Base-by-base conservation (phyloP, 164 flowering plant species). In the Saururus chinensis region DNA sequence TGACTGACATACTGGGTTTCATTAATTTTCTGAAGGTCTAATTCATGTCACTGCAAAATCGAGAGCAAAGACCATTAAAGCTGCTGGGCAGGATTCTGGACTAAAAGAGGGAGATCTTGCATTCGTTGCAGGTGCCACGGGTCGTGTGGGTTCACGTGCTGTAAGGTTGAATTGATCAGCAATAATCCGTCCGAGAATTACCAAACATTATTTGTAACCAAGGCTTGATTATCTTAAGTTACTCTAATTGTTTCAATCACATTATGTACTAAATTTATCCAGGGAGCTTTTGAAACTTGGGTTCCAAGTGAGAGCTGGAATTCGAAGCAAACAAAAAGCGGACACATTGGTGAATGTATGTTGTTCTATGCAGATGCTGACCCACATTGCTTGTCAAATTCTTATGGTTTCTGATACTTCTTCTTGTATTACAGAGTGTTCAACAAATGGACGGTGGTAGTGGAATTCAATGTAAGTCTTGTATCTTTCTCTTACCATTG, bases 281-380 rank as follows among this genome's bases (percentile, higher is more conserved):
- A 93, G 99, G 80, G 96, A 93, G 89, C 97, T 93, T 60, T 63
- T 93, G 69, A 90, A 90, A 75, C 85, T 90, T 62, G 99, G 99
- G 22, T 88, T 82, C 53, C 82, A 66, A 66, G 99, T 93, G 64
- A 82, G 87, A 85, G 99, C 96, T 14, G 89, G 96, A 42, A 96
- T 93, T 19, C 76, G 97, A 64, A 85, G 74, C 71, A 65, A 79
- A 52, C 79, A 79, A 67, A 84, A 72, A 72, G 95, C 95, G 62
- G 77, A 77, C 79, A 37, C 68, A 56, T 79, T 93, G 40, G 79
- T 84, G 26, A 75, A 83, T 67, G 98, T 89, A 81, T 14, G 71
- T 23, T 24, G 30, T 23, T 63, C 11, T 45, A 45, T 4, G 49
- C 17, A 45, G 17, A 45, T 45, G 14, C 17, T 45, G 13, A 53